Evolutionary conservation across 176 grass and related monocot genomes (phyloP).

Genomic region (Tillandsia leiboldiana): DNA sequence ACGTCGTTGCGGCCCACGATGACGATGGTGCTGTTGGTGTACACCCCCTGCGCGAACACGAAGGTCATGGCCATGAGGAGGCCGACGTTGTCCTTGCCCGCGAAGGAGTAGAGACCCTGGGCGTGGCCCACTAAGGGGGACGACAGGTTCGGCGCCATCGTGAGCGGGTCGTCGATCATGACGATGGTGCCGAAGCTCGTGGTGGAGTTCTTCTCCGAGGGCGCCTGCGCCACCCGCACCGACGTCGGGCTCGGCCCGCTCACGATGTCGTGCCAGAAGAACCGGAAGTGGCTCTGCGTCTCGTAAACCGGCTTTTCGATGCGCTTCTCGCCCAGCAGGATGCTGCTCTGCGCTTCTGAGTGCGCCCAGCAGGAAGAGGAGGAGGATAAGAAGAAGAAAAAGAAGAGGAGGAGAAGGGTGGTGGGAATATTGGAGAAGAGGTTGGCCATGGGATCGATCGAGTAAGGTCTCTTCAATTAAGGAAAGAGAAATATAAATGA

Average conservation of each 20-base stretch:
- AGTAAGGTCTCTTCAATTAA: no score
- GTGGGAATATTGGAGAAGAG: not conserved
- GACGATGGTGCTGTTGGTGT: constrained; percentile 58
- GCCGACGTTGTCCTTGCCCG: constrained; percentile 20
- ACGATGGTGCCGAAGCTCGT: constrained; percentile 42
- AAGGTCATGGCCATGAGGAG: constrained; percentile 73
- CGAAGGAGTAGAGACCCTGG: constrained; percentile 57
- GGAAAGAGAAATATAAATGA: no score
- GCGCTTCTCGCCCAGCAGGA: not conserved
- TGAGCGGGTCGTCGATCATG: constrained; percentile 73
- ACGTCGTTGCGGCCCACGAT: constrained; percentile 51
- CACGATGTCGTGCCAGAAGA: constrained; percentile 58
- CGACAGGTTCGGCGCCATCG: constrained; percentile 2
- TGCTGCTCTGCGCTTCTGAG: not conserved
- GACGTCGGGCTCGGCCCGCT: constrained; percentile 31
- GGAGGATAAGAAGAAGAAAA: no score
- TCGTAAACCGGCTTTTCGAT: not conserved
- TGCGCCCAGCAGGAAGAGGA: no score
- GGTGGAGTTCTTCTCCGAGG: constrained; percentile 13
- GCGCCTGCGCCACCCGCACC: constrained; percentile 35
- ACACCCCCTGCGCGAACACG: constrained; percentile 45
- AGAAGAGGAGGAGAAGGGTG: not conserved
- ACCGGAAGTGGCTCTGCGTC: constrained; percentile 29
- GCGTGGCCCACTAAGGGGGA: constrained; percentile 46
- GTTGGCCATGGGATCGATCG: not conserved